Evolutionary conservation across 352 stramenopile genomes (phyloP).

Genomic region (Phytopythium mirpurense): DNA sequence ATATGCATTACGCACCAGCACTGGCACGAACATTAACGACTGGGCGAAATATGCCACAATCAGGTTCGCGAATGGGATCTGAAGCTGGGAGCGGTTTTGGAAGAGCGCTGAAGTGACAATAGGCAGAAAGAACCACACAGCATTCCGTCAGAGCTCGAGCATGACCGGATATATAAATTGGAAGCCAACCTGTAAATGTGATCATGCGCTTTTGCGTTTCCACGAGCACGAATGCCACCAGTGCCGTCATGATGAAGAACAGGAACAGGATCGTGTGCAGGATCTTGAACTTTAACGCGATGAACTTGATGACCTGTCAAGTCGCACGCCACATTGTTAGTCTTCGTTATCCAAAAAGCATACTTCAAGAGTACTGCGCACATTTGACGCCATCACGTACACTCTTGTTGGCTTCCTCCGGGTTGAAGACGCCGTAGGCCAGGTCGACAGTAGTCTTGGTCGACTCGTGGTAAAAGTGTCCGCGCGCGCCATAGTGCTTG

Average conservation of each 20-base stretch:
- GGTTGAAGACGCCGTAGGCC: slow-evolving; percentile 58
- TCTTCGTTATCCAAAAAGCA: no score
- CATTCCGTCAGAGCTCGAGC: no score
- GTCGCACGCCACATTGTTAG: no score
- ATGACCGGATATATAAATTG: background rate
- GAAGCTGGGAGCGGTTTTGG: slow-evolving; percentile 68
- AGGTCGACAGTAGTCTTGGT: slow-evolving; percentile 62
- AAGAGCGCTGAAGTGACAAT: slow-evolving; percentile 47
- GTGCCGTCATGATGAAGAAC: slow-evolving; percentile 92
- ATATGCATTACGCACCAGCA: slow-evolving; percentile 88
- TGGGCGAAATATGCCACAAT: slow-evolving; percentile 88
- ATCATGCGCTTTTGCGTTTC: slow-evolving; percentile 93
- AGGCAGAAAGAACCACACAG: background rate
- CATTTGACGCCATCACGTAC: slow-evolving; percentile 23
- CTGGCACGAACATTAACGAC: slow-evolving; percentile 91
- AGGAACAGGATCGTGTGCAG: slow-evolving; percentile 90
- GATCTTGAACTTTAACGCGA: slow-evolving; percentile 85
- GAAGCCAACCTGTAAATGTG: slow-evolving; percentile 74
- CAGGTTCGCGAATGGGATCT: slow-evolving; percentile 68
- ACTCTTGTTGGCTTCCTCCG: slow-evolving; percentile 15
- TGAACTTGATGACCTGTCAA: slow-evolving; percentile 27
- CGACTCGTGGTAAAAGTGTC: slow-evolving; percentile 67
- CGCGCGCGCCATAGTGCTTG: slow-evolving; percentile 39
- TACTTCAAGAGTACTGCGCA: no score
- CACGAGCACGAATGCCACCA: slow-evolving; percentile 90